Evolutionary conservation across 106 monocot species (phyloP).

Genomic region (Phalaenopsis aphrodite): DNA sequence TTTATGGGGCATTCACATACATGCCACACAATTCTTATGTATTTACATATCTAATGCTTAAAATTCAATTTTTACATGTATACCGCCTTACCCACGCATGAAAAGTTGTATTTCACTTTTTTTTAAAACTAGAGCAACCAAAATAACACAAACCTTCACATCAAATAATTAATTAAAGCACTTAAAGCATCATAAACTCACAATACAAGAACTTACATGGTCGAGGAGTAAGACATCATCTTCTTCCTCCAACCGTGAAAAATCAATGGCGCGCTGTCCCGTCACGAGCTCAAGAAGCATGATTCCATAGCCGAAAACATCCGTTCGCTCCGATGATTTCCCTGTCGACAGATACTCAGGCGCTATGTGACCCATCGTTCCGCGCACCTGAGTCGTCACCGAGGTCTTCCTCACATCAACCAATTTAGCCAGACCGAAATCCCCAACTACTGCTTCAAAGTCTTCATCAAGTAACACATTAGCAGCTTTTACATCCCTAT

Average conservation of each 20-base stretch:
- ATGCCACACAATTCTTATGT: too few species aligned
- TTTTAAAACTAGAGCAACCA: neutral
- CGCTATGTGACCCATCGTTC: conserved; percentile 62
- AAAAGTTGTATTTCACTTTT: too few species aligned
- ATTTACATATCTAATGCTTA: too few species aligned
- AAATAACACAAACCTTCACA: neutral
- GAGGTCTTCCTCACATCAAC: conserved; percentile 39
- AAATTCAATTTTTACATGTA: too few species aligned
- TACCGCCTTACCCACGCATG: too few species aligned
- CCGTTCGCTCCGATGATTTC: conserved; percentile 42
- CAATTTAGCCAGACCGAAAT: conserved; percentile 51
- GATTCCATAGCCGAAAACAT: conserved; percentile 50
- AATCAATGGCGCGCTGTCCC: conserved; percentile 61
- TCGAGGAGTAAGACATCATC: conserved; percentile 67
- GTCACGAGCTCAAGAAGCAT: conserved; percentile 54
- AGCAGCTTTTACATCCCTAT: conserved; percentile 63
- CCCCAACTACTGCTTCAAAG: conserved; percentile 50
- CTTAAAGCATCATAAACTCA: neutral
- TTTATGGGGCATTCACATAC: too few species aligned
- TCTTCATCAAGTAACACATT: conserved; percentile 45
- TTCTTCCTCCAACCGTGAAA: conserved; percentile 51
- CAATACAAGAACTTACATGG: conserved; percentile 35
- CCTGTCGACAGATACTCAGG: conserved; percentile 52
- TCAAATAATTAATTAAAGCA: too few species aligned
- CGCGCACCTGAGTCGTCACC: conserved; percentile 39